Conservation (phyloP, 306 rosid species). For the Dicorynia guianensis region DNA sequence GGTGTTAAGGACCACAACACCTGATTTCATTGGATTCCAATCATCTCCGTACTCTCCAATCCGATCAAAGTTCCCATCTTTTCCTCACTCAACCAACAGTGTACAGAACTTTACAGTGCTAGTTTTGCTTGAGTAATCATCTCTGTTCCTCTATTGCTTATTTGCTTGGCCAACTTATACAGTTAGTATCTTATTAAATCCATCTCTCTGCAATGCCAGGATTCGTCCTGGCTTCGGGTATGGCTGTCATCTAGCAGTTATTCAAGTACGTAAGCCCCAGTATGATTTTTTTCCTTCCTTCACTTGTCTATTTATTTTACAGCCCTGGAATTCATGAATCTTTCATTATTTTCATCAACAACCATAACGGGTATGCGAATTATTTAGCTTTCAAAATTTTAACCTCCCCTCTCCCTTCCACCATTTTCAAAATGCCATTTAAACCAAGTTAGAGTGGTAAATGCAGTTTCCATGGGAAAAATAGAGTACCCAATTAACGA, state of each 20-base stretch:
- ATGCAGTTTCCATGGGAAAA: constrained; percentile 92
- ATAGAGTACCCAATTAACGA: constrained; percentile 66
- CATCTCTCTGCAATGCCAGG: constrained; percentile 81
- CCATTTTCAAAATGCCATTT: constrained; percentile 22
- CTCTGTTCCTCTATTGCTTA: constrained; percentile 12
- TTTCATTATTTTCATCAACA: constrained; percentile 68
- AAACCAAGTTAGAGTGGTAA: constrained; percentile 24
- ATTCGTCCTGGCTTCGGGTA: constrained; percentile 88
- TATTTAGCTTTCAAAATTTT: constrained; percentile 15
- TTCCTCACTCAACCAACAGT: constrained; percentile 24
- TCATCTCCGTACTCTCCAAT: too few relatives aligned
- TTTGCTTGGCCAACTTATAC: neutral
- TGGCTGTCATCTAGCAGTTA: constrained; percentile 19
- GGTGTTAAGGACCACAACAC: too few relatives aligned
- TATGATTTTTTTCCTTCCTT: constrained; percentile 1
- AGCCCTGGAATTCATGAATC: constrained; percentile 77
- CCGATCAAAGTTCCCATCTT: constrained; percentile 31
- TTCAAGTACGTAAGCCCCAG: constrained; percentile 17
- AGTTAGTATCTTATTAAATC: constrained; percentile 2
- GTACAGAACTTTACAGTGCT: constrained; percentile 11
- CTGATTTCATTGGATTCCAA: too few relatives aligned
- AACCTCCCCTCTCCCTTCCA: neutral
- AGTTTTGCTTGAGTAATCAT: constrained; percentile 21
- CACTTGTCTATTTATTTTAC: constrained; percentile 24
- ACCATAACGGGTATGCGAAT: constrained; percentile 66